These are phyloP conservation scores for Leccinellum albellum DNA, from an alignment of 768 basidiomycete genomes.

Conservation along the genomic window DNA sequence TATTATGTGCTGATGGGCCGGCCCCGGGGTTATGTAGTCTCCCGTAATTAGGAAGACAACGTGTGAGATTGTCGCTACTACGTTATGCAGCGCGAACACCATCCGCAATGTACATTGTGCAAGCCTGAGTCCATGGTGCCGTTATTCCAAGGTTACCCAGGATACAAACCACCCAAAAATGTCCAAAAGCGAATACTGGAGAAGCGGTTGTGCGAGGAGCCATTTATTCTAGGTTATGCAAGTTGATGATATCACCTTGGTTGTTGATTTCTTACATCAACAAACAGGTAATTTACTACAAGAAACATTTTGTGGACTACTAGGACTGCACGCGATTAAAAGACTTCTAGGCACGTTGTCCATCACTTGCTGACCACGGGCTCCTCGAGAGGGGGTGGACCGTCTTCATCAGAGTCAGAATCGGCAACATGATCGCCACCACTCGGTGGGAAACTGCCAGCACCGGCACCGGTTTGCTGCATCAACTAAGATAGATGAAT, in stretches of 20 bases:
- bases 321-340: background rate
- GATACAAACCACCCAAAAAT: no score
- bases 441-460: slow-evolving; percentile 10
- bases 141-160: no score
- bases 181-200: no score
- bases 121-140: no score
- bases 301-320: slow-evolving; percentile 3
- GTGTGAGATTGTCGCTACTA: background rate
- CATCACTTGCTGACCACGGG: slow-evolving; percentile 34
- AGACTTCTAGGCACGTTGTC: background rate
- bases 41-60: slow-evolving; percentile 5
- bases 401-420: slow-evolving; percentile 49
- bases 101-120: no score
- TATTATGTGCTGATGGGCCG: background rate
- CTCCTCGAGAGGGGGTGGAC: slow-evolving; percentile 81
- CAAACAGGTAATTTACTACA: slow-evolving; percentile 20
- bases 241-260: background rate
- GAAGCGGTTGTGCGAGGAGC: background rate
- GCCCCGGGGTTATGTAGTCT: background rate
- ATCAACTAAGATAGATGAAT: slow-evolving; percentile 36
- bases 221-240: background rate
- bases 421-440: slow-evolving; percentile 23
- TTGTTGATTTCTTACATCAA: background rate
- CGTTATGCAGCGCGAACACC: slow-evolving; percentile 3
- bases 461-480: slow-evolving; percentile 27